Evolutionary conservation across 1,284 basidiomycete species (phyloP), one percentile per base, ranked within the genome.

Genomic region (Boletus semigastroideus): DNA sequence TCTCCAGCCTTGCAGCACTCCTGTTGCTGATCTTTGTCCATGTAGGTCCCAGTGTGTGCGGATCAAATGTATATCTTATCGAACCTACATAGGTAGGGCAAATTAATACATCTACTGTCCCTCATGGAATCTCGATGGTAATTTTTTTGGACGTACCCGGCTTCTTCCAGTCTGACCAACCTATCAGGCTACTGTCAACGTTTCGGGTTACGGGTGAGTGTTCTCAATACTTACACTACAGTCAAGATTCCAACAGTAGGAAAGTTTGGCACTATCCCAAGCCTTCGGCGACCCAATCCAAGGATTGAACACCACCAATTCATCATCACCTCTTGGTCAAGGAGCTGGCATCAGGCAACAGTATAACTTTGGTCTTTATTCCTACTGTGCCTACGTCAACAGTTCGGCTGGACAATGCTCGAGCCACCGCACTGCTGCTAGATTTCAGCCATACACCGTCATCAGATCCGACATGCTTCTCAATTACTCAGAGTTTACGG

Each of bases 331-430:
- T 5, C 78, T 92, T 4, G 76, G 74, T 49, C 65, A 72, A 44
- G 62, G 72, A 46, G 71, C 74, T 20, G 89, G 89, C 30, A 72
- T 92, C 49, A 82, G 89, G 60, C 78, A 85, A 64, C 67, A 76
- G 54, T 92, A 92, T 71, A 73, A 82, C 53, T 92, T 87, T 59
- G 89, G 89, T 20, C 73, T 92, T 37, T 92, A 92, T 72, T 82
- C 82, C 19, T 80, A 87, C 65, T 91, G 88, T 59, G 88, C 76
- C 60, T 90, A 84, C 62, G 71, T 86, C 60, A 78, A 83, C 56
- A 68, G 69, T 37, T 77, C 76, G 22, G 73, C 73, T 28, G 90
- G 89, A 33, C 76, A 70, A 46, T 91, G 90, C 67, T 79, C 83
- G 39, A 86, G 84, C 62, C 68, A 74, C 42, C 80, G 82, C 31